These are phyloP conservation scores for Saturnispora sekii DNA, from an alignment of 805 yeast genomes.

Conservation along the genomic window DNA sequence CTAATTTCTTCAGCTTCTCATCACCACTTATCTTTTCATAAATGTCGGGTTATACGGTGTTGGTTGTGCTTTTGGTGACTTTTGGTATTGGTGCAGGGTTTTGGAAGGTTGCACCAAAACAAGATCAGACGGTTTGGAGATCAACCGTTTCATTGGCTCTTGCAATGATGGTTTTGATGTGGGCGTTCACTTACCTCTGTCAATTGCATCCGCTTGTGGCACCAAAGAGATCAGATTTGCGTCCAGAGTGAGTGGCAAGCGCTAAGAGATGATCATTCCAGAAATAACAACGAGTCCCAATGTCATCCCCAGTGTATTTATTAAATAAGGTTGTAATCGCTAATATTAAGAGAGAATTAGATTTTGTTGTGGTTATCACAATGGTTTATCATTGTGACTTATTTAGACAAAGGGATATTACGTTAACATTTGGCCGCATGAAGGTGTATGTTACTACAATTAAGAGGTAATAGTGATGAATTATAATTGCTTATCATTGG, in stretches of 20 bases:
- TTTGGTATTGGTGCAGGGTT: constrained; percentile 51
- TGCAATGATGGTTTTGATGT: constrained; percentile 57
- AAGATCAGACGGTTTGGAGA: constrained; percentile 71
- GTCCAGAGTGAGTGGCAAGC: constrained; percentile 52
- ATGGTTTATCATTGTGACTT: too few species aligned
- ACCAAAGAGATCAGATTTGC: constrained; percentile 81
- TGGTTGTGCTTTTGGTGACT: constrained; percentile 38
- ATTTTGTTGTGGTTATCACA: too few species aligned
- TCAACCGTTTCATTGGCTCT: constrained; percentile 58
- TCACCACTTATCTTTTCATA: not conserved
- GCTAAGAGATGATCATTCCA: too few species aligned
- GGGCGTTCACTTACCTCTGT: constrained; percentile 75
- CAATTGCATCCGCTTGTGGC: constrained; percentile 88
- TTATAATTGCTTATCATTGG: too few species aligned
- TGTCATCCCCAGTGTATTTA: too few species aligned
- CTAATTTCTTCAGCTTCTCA: not conserved
- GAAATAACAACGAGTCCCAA: too few species aligned
- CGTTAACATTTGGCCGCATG: too few species aligned
- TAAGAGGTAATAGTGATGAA: too few species aligned
- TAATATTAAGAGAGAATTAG: too few species aligned
- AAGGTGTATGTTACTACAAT: too few species aligned
- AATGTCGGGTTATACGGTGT: constrained; percentile 13
- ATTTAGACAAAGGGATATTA: too few species aligned
- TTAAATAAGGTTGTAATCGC: too few species aligned
- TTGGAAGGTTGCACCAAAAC: constrained; percentile 82